Evolutionary conservation across 768 basidiomycete species (phyloP).

Genomic region (Trametes punicea): DNA sequence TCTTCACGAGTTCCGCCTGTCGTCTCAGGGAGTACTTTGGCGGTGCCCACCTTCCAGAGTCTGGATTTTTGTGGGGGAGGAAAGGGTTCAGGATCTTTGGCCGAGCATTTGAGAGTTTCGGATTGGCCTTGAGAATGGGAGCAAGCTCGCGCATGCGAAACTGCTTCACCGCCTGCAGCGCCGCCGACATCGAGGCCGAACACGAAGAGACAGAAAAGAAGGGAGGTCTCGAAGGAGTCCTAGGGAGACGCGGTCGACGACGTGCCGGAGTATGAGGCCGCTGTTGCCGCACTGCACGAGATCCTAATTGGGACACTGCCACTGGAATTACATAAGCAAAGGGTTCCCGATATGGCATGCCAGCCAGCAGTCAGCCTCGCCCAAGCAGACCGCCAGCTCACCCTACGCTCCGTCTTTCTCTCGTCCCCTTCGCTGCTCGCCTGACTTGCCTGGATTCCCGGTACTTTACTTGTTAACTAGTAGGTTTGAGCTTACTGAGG

Average conservation of each 20-base stretch:
- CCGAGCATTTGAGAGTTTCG: slow-evolving; percentile 11
- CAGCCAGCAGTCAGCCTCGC: slow-evolving; percentile 20
- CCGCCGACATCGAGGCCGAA: slow-evolving; percentile 14
- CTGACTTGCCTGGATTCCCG: slow-evolving; percentile 1
- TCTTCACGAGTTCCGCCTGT: slow-evolving; percentile 77
- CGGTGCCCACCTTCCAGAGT: slow-evolving; percentile 63
- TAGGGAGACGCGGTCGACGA: neutral
- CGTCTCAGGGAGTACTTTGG: slow-evolving; percentile 70
- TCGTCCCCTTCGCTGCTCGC: slow-evolving; percentile 1
- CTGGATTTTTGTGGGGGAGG: slow-evolving; percentile 55
- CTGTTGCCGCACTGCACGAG: neutral
- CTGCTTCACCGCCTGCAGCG: slow-evolving; percentile 38
- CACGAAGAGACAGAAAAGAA: neutral
- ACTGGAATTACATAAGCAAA: slow-evolving; percentile 8
- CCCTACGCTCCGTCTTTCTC: slow-evolving; percentile 2
- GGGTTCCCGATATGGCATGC: slow-evolving; percentile 18
- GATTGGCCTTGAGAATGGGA: slow-evolving; percentile 28
- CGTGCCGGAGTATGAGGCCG: neutral
- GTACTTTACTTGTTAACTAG: slow-evolving; percentile 3
- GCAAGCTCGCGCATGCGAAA: slow-evolving; percentile 47
- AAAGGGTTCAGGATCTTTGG: slow-evolving; percentile 57
- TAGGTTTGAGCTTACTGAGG: neutral
- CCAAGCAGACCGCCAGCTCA: slow-evolving; percentile 15
- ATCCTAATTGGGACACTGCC: neutral
- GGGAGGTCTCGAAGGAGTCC: neutral